Evolutionary conservation across 805 yeast species (phyloP), one percentile per base, ranked within the genome.

Genomic region (Barnettozyma sp.): DNA sequence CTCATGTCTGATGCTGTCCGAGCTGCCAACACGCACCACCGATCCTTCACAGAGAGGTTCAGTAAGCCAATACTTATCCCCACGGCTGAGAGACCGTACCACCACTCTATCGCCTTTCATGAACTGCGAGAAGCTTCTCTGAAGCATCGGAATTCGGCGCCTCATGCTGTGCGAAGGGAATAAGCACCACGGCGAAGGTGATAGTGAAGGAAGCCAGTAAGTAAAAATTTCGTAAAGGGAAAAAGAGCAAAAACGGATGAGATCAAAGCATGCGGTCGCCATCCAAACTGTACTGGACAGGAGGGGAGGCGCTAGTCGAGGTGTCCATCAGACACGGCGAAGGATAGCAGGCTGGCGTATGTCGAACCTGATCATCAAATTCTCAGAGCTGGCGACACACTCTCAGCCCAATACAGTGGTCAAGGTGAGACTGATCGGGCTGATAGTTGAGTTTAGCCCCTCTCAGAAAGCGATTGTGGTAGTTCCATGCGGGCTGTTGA

Each of bases 1-100:
- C 7, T 58, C 56, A 44, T 68, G 74, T 4, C 36, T 34, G 33
- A 67, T 48, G 20, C 36, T 31, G 6, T 54, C 58, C 5, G 45
- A 36, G 9, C n/a, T n/a, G n/a, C 49, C 48, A 25, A 54, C 44
- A 23, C 50, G 49, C 10, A 46, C 38, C 13, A 25, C 26, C 1
- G 39, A 39, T 10, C 50, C 58, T 17, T 33, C 36, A 7, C 22
- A 25, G 14, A 55, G 34, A 3, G 57, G 59, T 28, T 42, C 44
- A 3, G 54, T 37, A n/a, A 54, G 40, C 56, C 56, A 52, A 14
- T 30, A 26, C 8, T 45, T 33, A 30, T 49, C 51, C 5, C 47
- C 40, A 8, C 52, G 36, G 5, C 35, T 34, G 7, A 46, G 36
- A 0, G 54, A 46, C 2, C 54, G 43, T 1, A 49, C 17, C 26